Evolutionary conservation across 768 basidiomycete genomes (phyloP).

Genomic region (Mycena leptocephala): DNA sequence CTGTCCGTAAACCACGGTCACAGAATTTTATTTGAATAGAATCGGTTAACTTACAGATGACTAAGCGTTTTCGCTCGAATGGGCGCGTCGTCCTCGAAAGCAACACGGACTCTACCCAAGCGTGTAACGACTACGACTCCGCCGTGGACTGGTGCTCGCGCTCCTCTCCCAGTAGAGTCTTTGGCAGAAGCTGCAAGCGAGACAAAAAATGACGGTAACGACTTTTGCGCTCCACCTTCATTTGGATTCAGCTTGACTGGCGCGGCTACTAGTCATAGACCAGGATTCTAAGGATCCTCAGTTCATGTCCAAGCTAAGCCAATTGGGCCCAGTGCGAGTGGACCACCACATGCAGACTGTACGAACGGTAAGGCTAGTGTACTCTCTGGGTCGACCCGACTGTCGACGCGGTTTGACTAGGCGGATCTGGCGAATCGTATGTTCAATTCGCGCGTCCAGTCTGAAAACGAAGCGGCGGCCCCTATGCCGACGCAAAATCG

Average conservation of each 20-base stretch:
- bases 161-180: conserved; percentile 46
- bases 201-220: conserved; percentile 64
- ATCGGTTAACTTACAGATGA: background rate
- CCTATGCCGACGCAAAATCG: conserved; percentile 63
- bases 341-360: conserved; percentile 73
- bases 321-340: conserved; percentile 79
- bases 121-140: conserved; percentile 54
- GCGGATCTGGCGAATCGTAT: conserved; percentile 57
- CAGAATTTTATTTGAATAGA: conserved; percentile 36
- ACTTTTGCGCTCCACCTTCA: background rate
- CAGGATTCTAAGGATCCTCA: conserved; percentile 82
- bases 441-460: conserved; percentile 68
- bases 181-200: conserved; percentile 62
- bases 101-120: conserved; percentile 69
- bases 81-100: conserved; percentile 78
- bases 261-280: conserved; percentile 64
- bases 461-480: conserved; percentile 70
- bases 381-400: background rate
- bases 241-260: background rate
- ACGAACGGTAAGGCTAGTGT: conserved; percentile 58
- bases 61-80: conserved; percentile 51
- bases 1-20: conserved; percentile 39
- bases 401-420: conserved; percentile 32
- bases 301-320: conserved; percentile 75
- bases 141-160: conserved; percentile 65